Base-by-base conservation (phyloP, 768 basidiomycete species). In the Boletellus sp. region DNA sequence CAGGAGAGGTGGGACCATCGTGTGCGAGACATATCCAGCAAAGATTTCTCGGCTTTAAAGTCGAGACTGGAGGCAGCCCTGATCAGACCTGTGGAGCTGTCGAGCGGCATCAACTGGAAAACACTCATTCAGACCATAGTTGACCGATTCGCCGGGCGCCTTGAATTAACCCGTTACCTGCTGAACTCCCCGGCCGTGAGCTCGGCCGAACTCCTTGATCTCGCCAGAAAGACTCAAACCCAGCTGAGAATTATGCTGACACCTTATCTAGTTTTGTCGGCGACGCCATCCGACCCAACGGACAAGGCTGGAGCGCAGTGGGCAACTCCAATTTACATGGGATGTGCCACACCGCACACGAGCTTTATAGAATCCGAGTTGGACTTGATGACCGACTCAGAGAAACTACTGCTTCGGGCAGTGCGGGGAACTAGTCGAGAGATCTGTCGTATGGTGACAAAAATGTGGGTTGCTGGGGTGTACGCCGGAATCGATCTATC, bases 401-500 rank as follows among this genome's bases (percentile, higher is more conserved):
- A 73, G 52, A 44, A 22, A 0, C 22, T 66, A 17, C 53, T 73
- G n/a, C 51, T 70, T 2, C 45, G 35, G 8, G 62, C 52, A 3
- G 19, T 72, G 4, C 61, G 61, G 17, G 73, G 60, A 5, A 76
- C 74, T 0, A 69, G 51, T 2, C 66, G 60, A 33, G 77, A 79
- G 54, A 76, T 78, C 17, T 80, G 77, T 46, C 66, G 75, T 0
- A 70, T 73, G 0, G 52, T 74, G 35, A 75, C 75, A 5, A 64
- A 57, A 37, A 69, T 80, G 56, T 80, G 79, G 79, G 74, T 74
- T 0, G 61, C 72, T 9, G 78, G 75, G 3, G 54, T 56, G 1
- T 22, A 46, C 4, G 55, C 42, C 0, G 65, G 64, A 0, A 17
- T 66, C 10, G 65, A 65, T 35, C 12, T 8, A 4, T 15, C 1